These are phyloP conservation scores for Entelexis sorbosivorans DNA, from an alignment of 1,139 yeast genomes.

Conservation along the genomic window DNA sequence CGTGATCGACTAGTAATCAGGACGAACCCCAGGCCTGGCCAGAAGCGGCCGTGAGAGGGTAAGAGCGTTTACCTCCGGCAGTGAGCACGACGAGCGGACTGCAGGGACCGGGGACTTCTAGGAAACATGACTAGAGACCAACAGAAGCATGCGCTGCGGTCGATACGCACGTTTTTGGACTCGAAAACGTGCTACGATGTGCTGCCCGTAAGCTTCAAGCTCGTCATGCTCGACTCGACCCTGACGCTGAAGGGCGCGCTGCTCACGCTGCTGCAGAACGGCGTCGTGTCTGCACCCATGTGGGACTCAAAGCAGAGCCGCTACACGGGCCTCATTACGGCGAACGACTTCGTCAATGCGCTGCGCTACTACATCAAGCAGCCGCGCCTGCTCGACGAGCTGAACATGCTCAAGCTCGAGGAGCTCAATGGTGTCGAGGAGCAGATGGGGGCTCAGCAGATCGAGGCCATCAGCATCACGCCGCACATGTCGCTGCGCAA, in stretches of 20 bases:
- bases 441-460: conserved; percentile 66
- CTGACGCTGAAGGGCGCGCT: conserved; percentile 81
- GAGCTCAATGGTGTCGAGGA: conserved; percentile 74
- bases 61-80: neutral
- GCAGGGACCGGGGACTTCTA: neutral
- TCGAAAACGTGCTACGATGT: conserved; percentile 95
- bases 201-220: conserved; percentile 84
- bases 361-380: conserved; percentile 87
- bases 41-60: neutral
- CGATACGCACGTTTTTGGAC: conserved; percentile 72
- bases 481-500: conserved; percentile 86
- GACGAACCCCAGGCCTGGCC: neutral
- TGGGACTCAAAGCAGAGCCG: conserved; percentile 87
- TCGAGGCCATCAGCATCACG: conserved; percentile 80
- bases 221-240: conserved; percentile 88
- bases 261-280: conserved; percentile 80
- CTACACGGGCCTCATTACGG: conserved; percentile 89
- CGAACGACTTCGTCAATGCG: conserved; percentile 87
- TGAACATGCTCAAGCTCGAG: conserved; percentile 74
- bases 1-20: conserved; percentile 6
- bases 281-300: conserved; percentile 90
- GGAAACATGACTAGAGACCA: conserved; percentile 12
- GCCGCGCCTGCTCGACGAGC: conserved; percentile 83
- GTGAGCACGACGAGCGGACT: neutral
- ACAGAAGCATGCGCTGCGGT: conserved; percentile 32